Conservation (phyloP, 352 stramenopile species). For the Blastocystis sp. region DNA sequence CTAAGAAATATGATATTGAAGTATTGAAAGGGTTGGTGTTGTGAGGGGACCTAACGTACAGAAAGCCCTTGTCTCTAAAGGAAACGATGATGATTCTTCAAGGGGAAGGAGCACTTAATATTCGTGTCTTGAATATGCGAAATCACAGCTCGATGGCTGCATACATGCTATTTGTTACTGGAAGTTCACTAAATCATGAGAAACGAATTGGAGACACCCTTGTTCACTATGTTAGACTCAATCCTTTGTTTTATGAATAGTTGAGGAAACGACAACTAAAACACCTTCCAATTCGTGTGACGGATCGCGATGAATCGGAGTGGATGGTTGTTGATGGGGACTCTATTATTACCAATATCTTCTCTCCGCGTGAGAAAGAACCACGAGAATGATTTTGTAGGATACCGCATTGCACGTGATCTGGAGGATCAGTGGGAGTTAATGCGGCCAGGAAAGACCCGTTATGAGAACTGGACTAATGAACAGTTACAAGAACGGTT, state of each 20-base stretch:
- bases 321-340: slow-evolving; percentile 50
- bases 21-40: neutral
- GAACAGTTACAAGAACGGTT: slow-evolving; percentile 58
- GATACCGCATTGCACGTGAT: slow-evolving; percentile 40
- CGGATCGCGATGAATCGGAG: slow-evolving; percentile 49
- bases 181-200: slow-evolving; percentile 14
- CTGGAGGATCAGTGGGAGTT: slow-evolving; percentile 55
- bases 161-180: slow-evolving; percentile 50
- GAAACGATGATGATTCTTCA: slow-evolving; percentile 44
- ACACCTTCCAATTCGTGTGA: slow-evolving; percentile 29
- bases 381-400: neutral
- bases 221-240: slow-evolving; percentile 21
- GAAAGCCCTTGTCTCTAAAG: slow-evolving; percentile 29
- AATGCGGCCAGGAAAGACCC: slow-evolving; percentile 40
- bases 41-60: neutral
- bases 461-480: slow-evolving; percentile 35
- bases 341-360: slow-evolving; percentile 58
- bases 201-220: slow-evolving; percentile 55
- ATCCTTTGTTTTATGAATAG: neutral
- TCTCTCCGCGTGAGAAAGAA: neutral
- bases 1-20: slow-evolving; percentile 22
- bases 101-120: slow-evolving; percentile 36
- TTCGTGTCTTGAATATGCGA: slow-evolving; percentile 26
- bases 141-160: slow-evolving; percentile 20
- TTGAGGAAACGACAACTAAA: slow-evolving; percentile 43